These are phyloP conservation scores for Hydnum rufescens DNA, from an alignment of 768 basidiomycete species.

Conservation along the genomic window DNA sequence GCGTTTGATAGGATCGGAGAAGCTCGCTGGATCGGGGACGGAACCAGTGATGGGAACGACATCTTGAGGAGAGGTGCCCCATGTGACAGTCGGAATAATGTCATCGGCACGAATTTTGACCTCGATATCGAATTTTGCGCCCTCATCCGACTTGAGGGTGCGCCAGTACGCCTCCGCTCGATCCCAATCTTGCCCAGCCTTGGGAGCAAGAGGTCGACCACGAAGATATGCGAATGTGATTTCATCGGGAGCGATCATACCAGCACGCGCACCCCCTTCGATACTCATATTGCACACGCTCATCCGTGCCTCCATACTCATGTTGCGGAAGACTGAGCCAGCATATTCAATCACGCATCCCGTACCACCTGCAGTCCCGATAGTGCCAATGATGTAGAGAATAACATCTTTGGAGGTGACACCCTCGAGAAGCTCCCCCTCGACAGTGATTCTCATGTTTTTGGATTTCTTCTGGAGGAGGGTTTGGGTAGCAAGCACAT, in stretches of 20 bases:
- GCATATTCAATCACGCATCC: constrained; percentile 85
- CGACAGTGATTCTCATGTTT: constrained; percentile 83
- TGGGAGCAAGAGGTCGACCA: constrained; percentile 62
- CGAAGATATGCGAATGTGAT: constrained; percentile 70
- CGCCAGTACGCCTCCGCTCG: constrained; percentile 72
- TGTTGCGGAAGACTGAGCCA: constrained; percentile 66
- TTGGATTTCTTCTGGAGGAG: constrained; percentile 72
- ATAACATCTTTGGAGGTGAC: constrained; percentile 83
- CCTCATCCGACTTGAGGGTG: constrained; percentile 57
- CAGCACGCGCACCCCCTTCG: constrained; percentile 80
- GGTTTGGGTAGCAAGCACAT: constrained; percentile 84
- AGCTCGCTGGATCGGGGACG: constrained; percentile 55
- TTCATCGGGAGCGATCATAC: constrained; percentile 83
- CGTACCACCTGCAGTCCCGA: constrained; percentile 86
- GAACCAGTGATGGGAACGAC: constrained; percentile 62
- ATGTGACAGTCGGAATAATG: constrained; percentile 78
- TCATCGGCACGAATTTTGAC: constrained; percentile 64
- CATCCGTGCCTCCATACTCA: constrained; percentile 84
- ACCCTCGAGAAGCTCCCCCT: constrained; percentile 61
- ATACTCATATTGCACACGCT: constrained; percentile 92
- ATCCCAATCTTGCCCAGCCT: constrained; percentile 71
- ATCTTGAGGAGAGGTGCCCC: constrained; percentile 88
- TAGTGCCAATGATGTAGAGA: constrained; percentile 73
- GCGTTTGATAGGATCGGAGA: constrained; percentile 43
- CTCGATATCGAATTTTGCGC: constrained; percentile 68